Percentiles rank a stretch among this genome's conserved stretches.
Evolutionary conservation across 768 basidiomycete genomes (phyloP).

Genomic region (Pisolithus marmoratus): DNA sequence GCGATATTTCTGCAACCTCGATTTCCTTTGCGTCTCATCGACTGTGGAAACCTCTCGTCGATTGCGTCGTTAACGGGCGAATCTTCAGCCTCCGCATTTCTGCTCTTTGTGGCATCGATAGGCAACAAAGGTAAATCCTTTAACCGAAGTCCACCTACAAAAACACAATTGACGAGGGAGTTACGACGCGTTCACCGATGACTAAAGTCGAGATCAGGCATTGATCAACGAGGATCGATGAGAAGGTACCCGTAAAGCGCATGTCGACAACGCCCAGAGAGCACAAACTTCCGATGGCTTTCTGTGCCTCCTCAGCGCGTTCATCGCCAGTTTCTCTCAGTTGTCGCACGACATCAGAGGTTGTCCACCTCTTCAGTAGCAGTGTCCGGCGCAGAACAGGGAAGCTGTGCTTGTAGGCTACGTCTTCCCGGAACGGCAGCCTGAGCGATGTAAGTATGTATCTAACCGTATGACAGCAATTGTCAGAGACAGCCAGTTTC

Average conservation of each 20-base stretch:
- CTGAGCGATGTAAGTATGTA: slow-evolving; percentile 78
- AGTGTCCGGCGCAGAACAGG: slow-evolving; percentile 50
- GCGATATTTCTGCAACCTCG: slow-evolving; percentile 34
- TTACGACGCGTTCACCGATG: slow-evolving; percentile 83
- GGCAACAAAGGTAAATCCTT: slow-evolving; percentile 42
- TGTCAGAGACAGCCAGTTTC: slow-evolving; percentile 84
- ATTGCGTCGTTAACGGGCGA: slow-evolving; percentile 50
- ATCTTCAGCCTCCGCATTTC: slow-evolving; percentile 37
- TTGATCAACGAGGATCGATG: neutral
- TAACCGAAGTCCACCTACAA: slow-evolving; percentile 76
- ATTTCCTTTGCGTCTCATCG: slow-evolving; percentile 61
- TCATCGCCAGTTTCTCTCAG: slow-evolving; percentile 50
- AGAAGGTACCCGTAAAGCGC: slow-evolving; percentile 69
- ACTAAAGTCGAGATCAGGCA: slow-evolving; percentile 41
- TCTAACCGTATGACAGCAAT: slow-evolving; percentile 76
- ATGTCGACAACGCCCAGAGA: slow-evolving; percentile 75
- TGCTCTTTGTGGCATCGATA: slow-evolving; percentile 26
- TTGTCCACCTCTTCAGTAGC: slow-evolving; percentile 32
- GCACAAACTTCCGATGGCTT: slow-evolving; percentile 66
- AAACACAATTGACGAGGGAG: slow-evolving; percentile 84
- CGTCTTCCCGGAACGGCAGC: slow-evolving; percentile 60
- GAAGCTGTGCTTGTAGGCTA: slow-evolving; percentile 65
- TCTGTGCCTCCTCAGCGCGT: slow-evolving; percentile 31
- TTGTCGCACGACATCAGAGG: slow-evolving; percentile 40
- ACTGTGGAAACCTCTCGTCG: slow-evolving; percentile 61